These are phyloP conservation scores for Chamaecrista fasciculata DNA, from an alignment of 306 rosid genomes.

Conservation along the genomic window DNA sequence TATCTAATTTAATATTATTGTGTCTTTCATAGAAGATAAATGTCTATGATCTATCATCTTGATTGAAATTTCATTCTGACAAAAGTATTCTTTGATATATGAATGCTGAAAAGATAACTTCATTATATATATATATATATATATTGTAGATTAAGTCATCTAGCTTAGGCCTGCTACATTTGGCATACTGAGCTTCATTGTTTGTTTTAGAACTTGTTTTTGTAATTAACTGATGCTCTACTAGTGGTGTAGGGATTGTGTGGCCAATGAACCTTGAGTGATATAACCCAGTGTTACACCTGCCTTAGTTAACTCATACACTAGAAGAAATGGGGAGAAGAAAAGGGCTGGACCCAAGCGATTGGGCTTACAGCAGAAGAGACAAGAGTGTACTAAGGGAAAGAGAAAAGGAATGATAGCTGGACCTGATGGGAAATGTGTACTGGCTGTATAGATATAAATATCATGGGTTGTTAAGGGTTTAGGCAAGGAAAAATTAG, in stretches of 20 bases:
- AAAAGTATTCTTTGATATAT: not conserved
- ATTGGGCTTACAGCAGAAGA: too few species aligned
- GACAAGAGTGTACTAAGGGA: too few species aligned
- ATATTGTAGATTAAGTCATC: not conserved
- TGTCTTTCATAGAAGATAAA: not conserved
- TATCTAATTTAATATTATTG: not conserved
- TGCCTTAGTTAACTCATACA: too few species aligned
- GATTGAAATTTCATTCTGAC: not conserved
- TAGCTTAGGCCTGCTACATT: not conserved
- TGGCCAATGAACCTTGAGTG: not conserved
- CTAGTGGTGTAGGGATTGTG: not conserved
- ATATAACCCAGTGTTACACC: not conserved
- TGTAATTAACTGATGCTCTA: slow-evolving; percentile 3
- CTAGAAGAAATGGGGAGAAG: too few species aligned
- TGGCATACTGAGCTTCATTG: not conserved
- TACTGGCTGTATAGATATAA: too few species aligned
- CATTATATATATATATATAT: too few species aligned
- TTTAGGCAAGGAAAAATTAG: too few species aligned
- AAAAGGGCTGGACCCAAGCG: too few species aligned
- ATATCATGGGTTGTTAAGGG: too few species aligned
- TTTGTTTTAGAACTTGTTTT: not conserved
- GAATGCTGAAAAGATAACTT: not conserved
- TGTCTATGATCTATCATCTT: not conserved
- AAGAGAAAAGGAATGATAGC: too few species aligned
- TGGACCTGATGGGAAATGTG: too few species aligned